Conservation (phyloP, 73 alveolate species). For the Uronychia setigera region DNA sequence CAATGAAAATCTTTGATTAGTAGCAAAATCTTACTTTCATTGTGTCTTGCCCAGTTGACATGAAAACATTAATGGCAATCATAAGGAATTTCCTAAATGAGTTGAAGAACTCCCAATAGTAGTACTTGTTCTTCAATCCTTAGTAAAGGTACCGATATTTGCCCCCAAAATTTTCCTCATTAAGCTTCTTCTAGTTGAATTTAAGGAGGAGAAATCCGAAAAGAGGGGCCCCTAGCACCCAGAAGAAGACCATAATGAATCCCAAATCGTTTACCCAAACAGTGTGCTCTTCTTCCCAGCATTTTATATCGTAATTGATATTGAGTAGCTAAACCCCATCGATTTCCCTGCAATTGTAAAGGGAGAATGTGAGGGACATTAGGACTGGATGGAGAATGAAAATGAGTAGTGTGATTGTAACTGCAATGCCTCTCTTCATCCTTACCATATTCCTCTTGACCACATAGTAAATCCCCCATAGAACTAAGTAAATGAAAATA, state of each 20-base stretch:
- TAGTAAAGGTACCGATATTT: slow-evolving; percentile 36
- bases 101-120: slow-evolving; percentile 64
- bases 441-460: slow-evolving; percentile 7
- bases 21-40: slow-evolving; percentile 19
- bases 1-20: background rate
- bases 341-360: slow-evolving; percentile 49
- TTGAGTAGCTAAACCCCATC: slow-evolving; percentile 46
- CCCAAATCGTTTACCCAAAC: slow-evolving; percentile 31
- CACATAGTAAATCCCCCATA: slow-evolving; percentile 5
- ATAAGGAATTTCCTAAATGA: slow-evolving; percentile 39
- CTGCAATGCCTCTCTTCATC: slow-evolving; percentile 29
- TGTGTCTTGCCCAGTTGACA: slow-evolving; percentile 20
- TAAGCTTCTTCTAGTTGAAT: slow-evolving; percentile 12
- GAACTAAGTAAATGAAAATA: background rate
- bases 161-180: slow-evolving; percentile 20
- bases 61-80: slow-evolving; percentile 27
- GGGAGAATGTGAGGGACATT: slow-evolving; percentile 20
- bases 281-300: slow-evolving; percentile 39
- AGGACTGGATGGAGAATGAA: slow-evolving; percentile 60
- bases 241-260: slow-evolving; percentile 44
- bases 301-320: slow-evolving; percentile 29
- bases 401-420: slow-evolving; percentile 31
- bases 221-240: slow-evolving; percentile 67
- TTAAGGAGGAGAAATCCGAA: slow-evolving; percentile 28
- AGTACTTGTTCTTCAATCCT: slow-evolving; percentile 47